Conservation (phyloP, 2,329 filamentous ascomycete genomes). For the Aspergillus piperis region DNA sequence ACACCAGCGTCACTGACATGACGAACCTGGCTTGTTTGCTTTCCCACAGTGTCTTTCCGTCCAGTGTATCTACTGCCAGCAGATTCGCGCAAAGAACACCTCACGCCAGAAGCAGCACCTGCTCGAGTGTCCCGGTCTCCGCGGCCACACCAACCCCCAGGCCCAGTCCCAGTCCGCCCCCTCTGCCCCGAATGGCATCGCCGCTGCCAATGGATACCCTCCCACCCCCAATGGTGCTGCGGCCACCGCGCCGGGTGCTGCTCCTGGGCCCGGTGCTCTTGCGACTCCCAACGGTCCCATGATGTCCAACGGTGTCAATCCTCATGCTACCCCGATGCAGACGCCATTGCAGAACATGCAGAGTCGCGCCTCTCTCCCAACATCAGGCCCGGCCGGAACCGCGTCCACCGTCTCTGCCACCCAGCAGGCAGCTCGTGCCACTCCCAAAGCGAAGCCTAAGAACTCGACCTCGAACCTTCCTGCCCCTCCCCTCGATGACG, state of each 20-base stretch:
- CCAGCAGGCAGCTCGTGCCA: slow-evolving; percentile 38
- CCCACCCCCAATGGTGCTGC: slow-evolving; percentile 44
- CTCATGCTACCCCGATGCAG: slow-evolving; percentile 47
- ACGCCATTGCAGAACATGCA: slow-evolving; percentile 43
- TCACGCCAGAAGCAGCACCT: slow-evolving; percentile 55
- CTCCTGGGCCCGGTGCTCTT: slow-evolving; percentile 37
- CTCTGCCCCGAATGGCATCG: slow-evolving; percentile 43
- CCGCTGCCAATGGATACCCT: slow-evolving; percentile 45
- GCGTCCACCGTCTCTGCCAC: slow-evolving; percentile 33
- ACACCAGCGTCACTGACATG: slow-evolving; percentile 37
- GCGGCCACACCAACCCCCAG: slow-evolving; percentile 48
- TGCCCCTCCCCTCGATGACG: slow-evolving; percentile 51
- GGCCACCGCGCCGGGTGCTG: slow-evolving; percentile 35
- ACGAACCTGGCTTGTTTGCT: slow-evolving; percentile 21
- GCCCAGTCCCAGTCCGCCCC: slow-evolving; percentile 42
- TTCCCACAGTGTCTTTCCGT: slow-evolving; percentile 51
- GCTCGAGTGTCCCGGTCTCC: slow-evolving; percentile 52
- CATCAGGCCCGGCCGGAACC: slow-evolving; percentile 37
- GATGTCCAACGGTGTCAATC: slow-evolving; percentile 48
- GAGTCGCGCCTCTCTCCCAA: slow-evolving; percentile 43
- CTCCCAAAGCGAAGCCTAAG: slow-evolving; percentile 43
- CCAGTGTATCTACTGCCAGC: slow-evolving; percentile 56
- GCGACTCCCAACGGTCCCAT: slow-evolving; percentile 46
- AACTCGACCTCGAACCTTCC: slow-evolving; percentile 44
- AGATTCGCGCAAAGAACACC: slow-evolving; percentile 56